Base-by-base conservation (phyloP, 805 yeast genomes). In the Metahyphopichia silvanorum region DNA sequence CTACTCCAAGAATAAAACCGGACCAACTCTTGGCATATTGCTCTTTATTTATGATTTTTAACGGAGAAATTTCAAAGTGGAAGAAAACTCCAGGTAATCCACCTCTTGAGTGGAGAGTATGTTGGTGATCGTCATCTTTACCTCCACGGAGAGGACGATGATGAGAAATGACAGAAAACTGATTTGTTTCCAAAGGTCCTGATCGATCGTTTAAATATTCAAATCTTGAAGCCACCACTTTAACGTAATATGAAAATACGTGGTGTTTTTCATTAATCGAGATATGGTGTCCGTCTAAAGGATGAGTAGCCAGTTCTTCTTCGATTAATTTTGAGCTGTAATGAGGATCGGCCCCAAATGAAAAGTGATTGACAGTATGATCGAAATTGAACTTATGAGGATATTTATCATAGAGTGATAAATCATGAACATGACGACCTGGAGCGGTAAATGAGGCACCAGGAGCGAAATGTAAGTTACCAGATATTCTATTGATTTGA, bases 391-490 rank as follows among this genome's bases (percentile, higher is more conserved):
- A 79, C 38, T 75, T 76, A 35, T 71, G 72, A 1, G 59, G 57
- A 39, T 71, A 68, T 42, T 76, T 68, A 19, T 65, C 63, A 60
- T 75, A 93, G 33, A 86, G 67, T 6, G 95, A 82, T 34, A 84
- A 59, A 53, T 93, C 98, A 63, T 93, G 98, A 38, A 76, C 70
- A 56, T 93, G 98, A 31, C 72, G 71, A 12, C 76, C 77, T 7
- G 63, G 58, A 36, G 61, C 57, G 24, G 80, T 74, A 48, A 69
- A 71, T 2, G 94, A 79, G 16, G 83, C 78, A 25, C 98, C 98
- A 4, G 98, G 98, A 1, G 97, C 96, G 70, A 93, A 88, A 64
- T 93, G 98, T 42, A 93, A 63, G 50, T 86, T 84, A 29, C 98
- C 98, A 15, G 83, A 80, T 27, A 93, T 83, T 61, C 95, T 77